Percentiles rank a stretch among this genome's conserved stretches.
These are phyloP conservation scores for Yamadazyma ubonensis DNA, from an alignment of 805 yeast genomes.

Conservation along the genomic window DNA sequence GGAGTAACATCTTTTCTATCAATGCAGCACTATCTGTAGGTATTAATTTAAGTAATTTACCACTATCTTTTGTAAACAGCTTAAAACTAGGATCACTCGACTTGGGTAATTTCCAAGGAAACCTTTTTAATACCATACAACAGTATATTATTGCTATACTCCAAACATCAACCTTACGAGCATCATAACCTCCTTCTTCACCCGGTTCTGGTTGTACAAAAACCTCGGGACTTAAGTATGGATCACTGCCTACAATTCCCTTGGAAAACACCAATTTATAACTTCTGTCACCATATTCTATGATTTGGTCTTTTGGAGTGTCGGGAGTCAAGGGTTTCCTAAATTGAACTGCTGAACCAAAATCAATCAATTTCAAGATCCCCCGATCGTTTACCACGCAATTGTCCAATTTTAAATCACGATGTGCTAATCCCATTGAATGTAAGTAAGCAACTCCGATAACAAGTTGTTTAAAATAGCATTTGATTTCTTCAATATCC, in stretches of 20 bases:
- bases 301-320: slow-evolving; percentile 14
- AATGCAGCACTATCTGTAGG: slow-evolving; percentile 66
- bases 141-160: slow-evolving; percentile 88
- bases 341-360: slow-evolving; percentile 89
- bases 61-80: slow-evolving; percentile 47
- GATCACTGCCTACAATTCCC: slow-evolving; percentile 95
- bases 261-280: slow-evolving; percentile 59
- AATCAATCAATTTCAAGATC: slow-evolving; percentile 82
- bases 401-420: slow-evolving; percentile 90
- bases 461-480: slow-evolving; percentile 81
- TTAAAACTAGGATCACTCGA: slow-evolving; percentile 70
- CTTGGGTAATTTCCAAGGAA: slow-evolving; percentile 97
- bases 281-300: slow-evolving; percentile 34
- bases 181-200: slow-evolving; percentile 58
- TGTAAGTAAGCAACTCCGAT: slow-evolving; percentile 78
- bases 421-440: slow-evolving; percentile 80
- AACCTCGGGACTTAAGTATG: slow-evolving; percentile 93
- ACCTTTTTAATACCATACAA: slow-evolving; percentile 81
- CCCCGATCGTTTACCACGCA: slow-evolving; percentile 81
- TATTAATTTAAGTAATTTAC: slow-evolving; percentile 65
- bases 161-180: slow-evolving; percentile 90
- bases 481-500: slow-evolving; percentile 65
- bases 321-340: slow-evolving; percentile 45
- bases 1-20: slow-evolving; percentile 61
- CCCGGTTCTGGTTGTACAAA: slow-evolving; percentile 35